phyloP scores from a whole-genome alignment of 176 grass and related monocot genomes.

The Zoysia japonica region DNA sequence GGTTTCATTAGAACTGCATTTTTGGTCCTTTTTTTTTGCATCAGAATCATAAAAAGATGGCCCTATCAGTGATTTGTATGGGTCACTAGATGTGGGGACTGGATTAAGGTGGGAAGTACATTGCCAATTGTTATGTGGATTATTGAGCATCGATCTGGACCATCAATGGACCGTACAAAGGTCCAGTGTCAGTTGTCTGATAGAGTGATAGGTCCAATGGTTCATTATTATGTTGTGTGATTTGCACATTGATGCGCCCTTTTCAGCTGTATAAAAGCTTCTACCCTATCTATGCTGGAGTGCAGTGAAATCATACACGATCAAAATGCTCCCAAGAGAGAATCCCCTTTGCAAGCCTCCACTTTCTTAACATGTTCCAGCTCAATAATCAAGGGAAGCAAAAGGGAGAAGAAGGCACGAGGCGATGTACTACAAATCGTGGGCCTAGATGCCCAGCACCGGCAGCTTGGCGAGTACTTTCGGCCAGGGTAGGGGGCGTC shows the following conservation, averaged over 20 bases:
- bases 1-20: neutral
- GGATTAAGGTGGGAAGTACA: neutral
- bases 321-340: neutral
- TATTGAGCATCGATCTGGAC: constrained; percentile 14
- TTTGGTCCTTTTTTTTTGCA: constrained; percentile 20
- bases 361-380: neutral
- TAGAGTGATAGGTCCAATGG: neutral
- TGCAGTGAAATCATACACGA: neutral
- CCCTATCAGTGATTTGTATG: neutral
- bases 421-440: neutral
- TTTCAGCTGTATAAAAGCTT: constrained; percentile 9
- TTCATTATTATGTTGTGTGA: neutral
- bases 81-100: neutral
- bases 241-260: neutral
- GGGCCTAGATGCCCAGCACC: constrained; percentile 5
- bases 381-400: neutral
- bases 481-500: constrained; percentile 15
- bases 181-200: constrained; percentile 9
- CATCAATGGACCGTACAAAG: neutral
- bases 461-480: constrained; percentile 32
- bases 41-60: neutral
- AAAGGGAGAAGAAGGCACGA: neutral
- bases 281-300: neutral
- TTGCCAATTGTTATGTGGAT: neutral
- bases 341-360: neutral